A percentile compares a stretch with the other conserved stretches of the same genome.
phyloP scores from a whole-genome alignment of 305 asterid genomes.

The Fraxinus baroniana region DNA sequence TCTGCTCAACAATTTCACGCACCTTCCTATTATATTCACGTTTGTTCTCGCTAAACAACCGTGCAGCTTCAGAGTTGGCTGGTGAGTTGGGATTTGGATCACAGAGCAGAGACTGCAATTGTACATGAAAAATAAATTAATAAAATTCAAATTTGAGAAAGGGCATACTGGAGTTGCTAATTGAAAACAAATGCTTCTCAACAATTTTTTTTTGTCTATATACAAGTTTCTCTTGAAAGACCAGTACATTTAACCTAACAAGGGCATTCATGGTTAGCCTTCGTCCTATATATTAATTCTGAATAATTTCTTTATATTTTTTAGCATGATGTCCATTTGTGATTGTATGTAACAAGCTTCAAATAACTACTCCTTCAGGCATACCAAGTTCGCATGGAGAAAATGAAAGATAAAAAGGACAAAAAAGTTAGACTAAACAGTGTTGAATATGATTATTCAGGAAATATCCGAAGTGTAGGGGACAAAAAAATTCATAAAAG shows the following conservation, averaged over 20 bases:
- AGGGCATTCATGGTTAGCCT: not conserved
- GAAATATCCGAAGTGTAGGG: not conserved
- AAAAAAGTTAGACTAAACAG: not conserved
- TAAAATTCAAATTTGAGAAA: not conserved
- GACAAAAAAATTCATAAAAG: not conserved
- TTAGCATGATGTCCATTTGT: not conserved
- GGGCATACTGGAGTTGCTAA: not conserved
- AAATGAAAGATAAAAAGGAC: not conserved
- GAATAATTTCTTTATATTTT: not conserved
- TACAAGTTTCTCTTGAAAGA: not conserved
- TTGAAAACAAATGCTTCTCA: not conserved
- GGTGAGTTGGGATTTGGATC: conserved; percentile 85
- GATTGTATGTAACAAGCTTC: not conserved
- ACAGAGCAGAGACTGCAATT: conserved; percentile 61
- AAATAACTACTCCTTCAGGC: not conserved
- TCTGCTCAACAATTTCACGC: conserved; percentile 51
- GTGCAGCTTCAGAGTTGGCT: conserved; percentile 80
- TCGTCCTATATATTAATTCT: not conserved
- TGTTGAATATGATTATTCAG: not conserved
- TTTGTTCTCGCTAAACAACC: conserved; percentile 71
- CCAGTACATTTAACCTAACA: not conserved
- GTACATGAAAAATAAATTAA: not conserved
- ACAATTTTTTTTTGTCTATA: not conserved
- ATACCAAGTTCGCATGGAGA: not conserved
- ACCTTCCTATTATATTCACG: conserved; percentile 79